Base-by-base conservation (phyloP, 345 rosid species). In the Draba incana region DNA sequence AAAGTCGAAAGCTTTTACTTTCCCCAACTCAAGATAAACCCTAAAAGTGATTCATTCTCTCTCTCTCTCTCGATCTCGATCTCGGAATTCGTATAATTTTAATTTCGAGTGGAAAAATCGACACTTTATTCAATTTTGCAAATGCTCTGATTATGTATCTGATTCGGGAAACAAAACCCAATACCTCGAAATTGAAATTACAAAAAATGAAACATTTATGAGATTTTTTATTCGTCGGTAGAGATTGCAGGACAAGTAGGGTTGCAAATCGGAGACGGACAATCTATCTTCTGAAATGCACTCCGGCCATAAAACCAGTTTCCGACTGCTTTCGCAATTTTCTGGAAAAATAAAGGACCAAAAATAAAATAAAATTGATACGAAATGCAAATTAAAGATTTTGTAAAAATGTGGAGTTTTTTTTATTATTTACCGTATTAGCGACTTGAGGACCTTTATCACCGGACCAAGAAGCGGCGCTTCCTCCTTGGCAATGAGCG, bases 401-500 rank as follows among this genome's bases (percentile, higher is more conserved):
- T 28, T 28, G 31, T 28, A 28, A 12, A 28, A 12, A 35, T 35
- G 39, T 13, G 33, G 31, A 3, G 33, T 2, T 2, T 13, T 62
- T 28, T 28, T 28, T 28, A 28, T 28, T 31, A 16, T 44, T 20
- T 81, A 86, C 97, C 78, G 68, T 79, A n/a, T 77, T 81, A 2
- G 74, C 81, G 37, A 93, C 77, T 20, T 53, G 66, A 4, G 98
- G 92, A 37, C 96, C 84, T 73, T 79, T 79, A 6, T 44, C 63
- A 64, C 88, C 79, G 45, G 83, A 81, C 94, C 96, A 93, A 14
- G 86, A 80, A 37, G 75, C 90, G 43, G 85, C 92, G 58, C 55
- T 78, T 65, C 81, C 97, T 2, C 85, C 76, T 80, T 90, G 98
- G 75, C 98, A 93, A 61, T 93, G 97, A 48, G 88, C 82, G 52